These are phyloP conservation scores for Tylopilus sp. DNA, from an alignment of 768 basidiomycete genomes.

Conservation along the genomic window DNA sequence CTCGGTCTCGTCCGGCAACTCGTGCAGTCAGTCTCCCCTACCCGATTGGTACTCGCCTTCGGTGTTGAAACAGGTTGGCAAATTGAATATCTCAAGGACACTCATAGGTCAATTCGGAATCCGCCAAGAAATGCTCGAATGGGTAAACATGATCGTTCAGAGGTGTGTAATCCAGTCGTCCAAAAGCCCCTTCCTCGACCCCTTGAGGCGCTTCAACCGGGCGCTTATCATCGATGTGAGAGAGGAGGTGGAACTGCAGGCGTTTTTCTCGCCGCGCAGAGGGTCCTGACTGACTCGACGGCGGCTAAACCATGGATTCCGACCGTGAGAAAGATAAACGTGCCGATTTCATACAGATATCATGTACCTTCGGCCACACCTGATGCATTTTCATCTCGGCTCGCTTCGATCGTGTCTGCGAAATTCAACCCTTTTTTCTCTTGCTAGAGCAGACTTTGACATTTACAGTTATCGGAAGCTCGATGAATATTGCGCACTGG, in stretches of 20 bases:
- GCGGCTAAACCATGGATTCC: constrained; percentile 96
- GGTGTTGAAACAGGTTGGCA: constrained; percentile 22
- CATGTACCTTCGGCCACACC: constrained; percentile 86
- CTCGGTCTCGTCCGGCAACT: constrained; percentile 97
- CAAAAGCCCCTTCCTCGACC: constrained; percentile 92
- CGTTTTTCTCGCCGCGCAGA: background rate
- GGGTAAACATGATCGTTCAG: constrained; percentile 91
- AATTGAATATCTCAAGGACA: constrained; percentile 88
- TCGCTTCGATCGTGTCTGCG: background rate
- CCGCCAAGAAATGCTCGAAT: constrained; percentile 91
- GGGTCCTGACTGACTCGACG: background rate
- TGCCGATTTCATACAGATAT: constrained; percentile 97
- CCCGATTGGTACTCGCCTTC: too few species aligned
- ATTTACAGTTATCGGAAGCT: constrained; percentile 90
- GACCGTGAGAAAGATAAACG: constrained; percentile 97
- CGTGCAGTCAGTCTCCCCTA: constrained; percentile 62
- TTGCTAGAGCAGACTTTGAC: constrained; percentile 76
- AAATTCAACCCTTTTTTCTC: background rate
- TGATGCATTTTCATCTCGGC: constrained; percentile 53
- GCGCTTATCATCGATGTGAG: constrained; percentile 63
- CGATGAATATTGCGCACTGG: constrained; percentile 66
- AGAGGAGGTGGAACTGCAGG: constrained; percentile 80
- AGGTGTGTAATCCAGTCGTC: constrained; percentile 79
- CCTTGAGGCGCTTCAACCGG: constrained; percentile 86
- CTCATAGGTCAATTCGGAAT: constrained; percentile 68